Evolutionary conservation across 2,329 filamentous ascomycete genomes (phyloP).

Genomic region (Pseudogymnoascus verrucosus): DNA sequence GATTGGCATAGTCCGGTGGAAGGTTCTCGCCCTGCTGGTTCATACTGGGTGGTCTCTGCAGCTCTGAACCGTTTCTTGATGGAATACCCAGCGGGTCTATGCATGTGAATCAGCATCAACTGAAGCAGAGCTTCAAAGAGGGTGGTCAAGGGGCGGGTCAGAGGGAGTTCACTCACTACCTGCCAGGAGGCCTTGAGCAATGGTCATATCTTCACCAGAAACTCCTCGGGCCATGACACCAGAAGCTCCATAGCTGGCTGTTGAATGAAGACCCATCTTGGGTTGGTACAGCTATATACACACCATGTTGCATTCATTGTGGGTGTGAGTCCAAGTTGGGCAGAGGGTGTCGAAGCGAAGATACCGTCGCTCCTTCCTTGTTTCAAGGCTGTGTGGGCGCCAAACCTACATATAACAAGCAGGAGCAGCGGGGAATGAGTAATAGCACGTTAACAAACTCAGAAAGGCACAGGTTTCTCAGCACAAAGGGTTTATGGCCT

Average conservation of each 20-base stretch:
- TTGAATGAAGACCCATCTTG: not conserved
- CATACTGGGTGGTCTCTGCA: not conserved
- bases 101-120: not conserved
- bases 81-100: constrained; percentile 4
- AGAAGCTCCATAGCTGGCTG: not conserved
- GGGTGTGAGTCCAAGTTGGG: not conserved
- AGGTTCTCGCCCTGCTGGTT: not conserved
- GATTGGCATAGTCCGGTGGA: not conserved
- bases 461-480: not conserved
- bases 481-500: not conserved
- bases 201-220: constrained; percentile 18
- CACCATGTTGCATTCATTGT: not conserved
- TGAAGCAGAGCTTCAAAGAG: not conserved
- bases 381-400: not conserved
- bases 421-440: not conserved
- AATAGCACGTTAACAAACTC: not conserved
- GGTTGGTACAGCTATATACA: not conserved
- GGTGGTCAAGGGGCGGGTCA: constrained; percentile 3
- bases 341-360: constrained; percentile 4
- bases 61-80: not conserved
- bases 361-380: not conserved
- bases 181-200: constrained; percentile 21
- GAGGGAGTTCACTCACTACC: constrained; percentile 14
- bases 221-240: not conserved
- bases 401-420: constrained; percentile 2